A percentile compares a stretch with the other conserved stretches of the same genome.
Evolutionary conservation across 2,329 filamentous ascomycete species (phyloP).

Genomic region (Fonsecaea pedrosoi): DNA sequence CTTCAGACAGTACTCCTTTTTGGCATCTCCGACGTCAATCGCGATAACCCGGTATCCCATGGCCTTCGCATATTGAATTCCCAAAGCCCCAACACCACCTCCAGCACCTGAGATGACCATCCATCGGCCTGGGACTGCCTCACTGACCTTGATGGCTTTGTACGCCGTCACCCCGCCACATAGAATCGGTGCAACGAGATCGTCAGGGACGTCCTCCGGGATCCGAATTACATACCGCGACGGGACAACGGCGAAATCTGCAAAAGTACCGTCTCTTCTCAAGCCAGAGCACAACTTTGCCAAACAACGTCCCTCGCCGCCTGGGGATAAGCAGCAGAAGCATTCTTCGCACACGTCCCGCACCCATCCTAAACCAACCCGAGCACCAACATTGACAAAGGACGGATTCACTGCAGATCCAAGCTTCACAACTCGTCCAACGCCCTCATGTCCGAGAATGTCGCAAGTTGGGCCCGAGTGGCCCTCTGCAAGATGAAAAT

Average conservation of each 20-base stretch:
- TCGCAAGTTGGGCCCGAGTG: constrained; percentile 47
- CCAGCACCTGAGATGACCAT: constrained; percentile 48
- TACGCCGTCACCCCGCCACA: constrained; percentile 56
- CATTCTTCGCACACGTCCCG: constrained; percentile 49
- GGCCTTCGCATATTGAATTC: constrained; percentile 49
- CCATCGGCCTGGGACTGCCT: constrained; percentile 31
- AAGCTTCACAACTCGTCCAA: constrained; percentile 49
- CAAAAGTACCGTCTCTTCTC: constrained; percentile 49
- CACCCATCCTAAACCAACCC: constrained; percentile 50
- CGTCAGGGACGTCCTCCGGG: constrained; percentile 46
- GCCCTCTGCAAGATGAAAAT: constrained; percentile 60
- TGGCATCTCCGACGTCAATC: constrained; percentile 48
- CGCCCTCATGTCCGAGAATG: constrained; percentile 59
- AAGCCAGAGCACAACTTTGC: constrained; percentile 29
- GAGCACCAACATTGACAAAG: constrained; percentile 40
- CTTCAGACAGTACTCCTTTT: constrained; percentile 43
- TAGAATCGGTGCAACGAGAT: constrained; percentile 51
- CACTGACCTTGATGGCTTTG: constrained; percentile 45
- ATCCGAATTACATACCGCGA: constrained; percentile 47
- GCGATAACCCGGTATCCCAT: constrained; percentile 55
- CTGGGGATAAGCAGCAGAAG: constrained; percentile 43
- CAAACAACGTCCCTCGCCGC: constrained; percentile 28
- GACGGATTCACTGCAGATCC: constrained; percentile 45
- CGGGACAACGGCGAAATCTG: constrained; percentile 50
- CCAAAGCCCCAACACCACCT: constrained; percentile 47